phyloP scores from a whole-genome alignment of 139 green algal species.

The Tetraselmis chui region DNA sequence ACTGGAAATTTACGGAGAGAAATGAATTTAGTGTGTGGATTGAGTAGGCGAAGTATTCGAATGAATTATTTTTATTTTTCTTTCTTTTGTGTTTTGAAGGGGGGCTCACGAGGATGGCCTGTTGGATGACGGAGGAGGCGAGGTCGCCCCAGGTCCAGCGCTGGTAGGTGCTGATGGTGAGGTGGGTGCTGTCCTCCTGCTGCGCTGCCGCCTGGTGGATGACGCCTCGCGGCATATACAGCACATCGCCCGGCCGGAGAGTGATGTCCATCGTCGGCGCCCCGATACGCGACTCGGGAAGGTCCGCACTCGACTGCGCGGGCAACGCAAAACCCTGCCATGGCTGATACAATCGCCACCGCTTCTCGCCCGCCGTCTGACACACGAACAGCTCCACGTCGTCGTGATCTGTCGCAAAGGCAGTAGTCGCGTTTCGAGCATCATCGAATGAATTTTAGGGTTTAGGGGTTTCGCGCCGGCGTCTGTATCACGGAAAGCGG shows the following conservation, averaged over 20 bases:
- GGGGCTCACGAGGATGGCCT: neutral
- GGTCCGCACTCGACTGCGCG: slow-evolving; percentile 35
- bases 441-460: too few species aligned
- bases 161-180: slow-evolving; percentile 73
- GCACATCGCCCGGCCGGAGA: slow-evolving; percentile 65
- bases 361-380: slow-evolving; percentile 70
- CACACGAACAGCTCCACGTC: slow-evolving; percentile 78
- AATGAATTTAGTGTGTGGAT: too few species aligned
- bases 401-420: slow-evolving; percentile 72
- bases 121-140: slow-evolving; percentile 5
- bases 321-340: slow-evolving; percentile 41
- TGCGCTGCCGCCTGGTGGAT: slow-evolving; percentile 61
- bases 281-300: slow-evolving; percentile 36
- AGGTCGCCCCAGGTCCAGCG: slow-evolving; percentile 42
- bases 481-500: too few species aligned
- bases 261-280: slow-evolving; percentile 51
- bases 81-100: slow-evolving; percentile 22
- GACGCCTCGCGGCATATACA: slow-evolving; percentile 78
- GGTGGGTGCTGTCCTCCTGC: slow-evolving; percentile 33
- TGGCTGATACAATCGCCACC: slow-evolving; percentile 59
- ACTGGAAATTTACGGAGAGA: too few species aligned
- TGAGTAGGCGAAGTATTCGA: too few species aligned
- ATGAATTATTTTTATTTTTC: too few species aligned
- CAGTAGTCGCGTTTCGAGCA: too few species aligned
- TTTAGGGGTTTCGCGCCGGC: too few species aligned